These are phyloP conservation scores for Ophiobolus disseminans DNA, from an alignment of 2,329 filamentous ascomycete species.

Conservation along the genomic window DNA sequence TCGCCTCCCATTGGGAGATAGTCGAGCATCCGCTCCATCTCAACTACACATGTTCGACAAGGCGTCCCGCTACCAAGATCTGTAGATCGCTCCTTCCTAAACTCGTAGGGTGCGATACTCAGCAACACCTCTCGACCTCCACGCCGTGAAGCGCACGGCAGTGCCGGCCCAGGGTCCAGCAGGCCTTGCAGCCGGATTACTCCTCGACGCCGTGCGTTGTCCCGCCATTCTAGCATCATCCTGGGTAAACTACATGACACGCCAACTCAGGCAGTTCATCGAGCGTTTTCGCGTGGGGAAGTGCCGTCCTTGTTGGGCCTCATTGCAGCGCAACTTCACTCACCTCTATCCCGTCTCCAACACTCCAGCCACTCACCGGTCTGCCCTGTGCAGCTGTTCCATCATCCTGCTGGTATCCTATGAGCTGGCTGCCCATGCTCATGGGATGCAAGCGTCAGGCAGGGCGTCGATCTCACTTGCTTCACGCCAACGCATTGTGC, in stretches of 20 bases:
- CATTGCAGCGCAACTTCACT: constrained; percentile 12
- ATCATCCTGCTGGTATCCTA: constrained; percentile 43
- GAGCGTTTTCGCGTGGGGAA: neutral
- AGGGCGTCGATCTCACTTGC: constrained; percentile 32
- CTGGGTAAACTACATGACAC: neutral
- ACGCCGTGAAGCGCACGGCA: neutral
- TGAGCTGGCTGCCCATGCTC: constrained; percentile 41
- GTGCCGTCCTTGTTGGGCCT: neutral
- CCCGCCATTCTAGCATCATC: neutral
- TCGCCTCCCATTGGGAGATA: too few species aligned
- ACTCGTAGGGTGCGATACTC: too few species aligned
- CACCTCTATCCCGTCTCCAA: constrained; percentile 24
- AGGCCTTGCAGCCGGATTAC: neutral
- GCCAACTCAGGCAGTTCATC: too few species aligned
- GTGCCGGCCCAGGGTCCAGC: neutral
- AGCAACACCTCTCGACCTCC: too few species aligned
- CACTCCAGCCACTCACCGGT: constrained; percentile 30
- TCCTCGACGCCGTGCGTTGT: neutral
- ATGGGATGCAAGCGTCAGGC: constrained; percentile 33
- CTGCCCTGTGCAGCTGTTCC: constrained; percentile 16
- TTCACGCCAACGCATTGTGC: constrained; percentile 48
- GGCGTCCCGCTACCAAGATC: too few species aligned
- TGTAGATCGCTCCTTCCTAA: too few species aligned
- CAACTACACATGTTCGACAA: too few species aligned
- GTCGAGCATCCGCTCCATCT: too few species aligned